Percentiles rank a stretch among this genome's conserved stretches.
phyloP scores from a whole-genome alignment of 176 grass and related monocot genomes.

The Oryza officinalis region DNA sequence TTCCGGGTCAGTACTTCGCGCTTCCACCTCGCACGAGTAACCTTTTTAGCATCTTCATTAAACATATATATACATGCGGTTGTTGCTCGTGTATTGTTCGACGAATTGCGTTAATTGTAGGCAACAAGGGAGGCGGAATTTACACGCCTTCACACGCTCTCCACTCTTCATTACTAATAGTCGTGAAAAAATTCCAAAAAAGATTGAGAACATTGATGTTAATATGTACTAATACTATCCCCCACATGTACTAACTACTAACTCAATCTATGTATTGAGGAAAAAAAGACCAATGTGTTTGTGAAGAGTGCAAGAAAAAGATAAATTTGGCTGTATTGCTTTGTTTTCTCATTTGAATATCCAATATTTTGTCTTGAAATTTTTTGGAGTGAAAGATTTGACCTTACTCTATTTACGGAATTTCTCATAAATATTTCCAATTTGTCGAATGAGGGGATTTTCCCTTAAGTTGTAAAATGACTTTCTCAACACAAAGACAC shows the following conservation, averaged over 20 bases:
- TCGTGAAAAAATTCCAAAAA: background rate
- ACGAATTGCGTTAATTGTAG: conserved; percentile 16
- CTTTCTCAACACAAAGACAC: background rate
- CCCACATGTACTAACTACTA: background rate
- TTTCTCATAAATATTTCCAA: background rate
- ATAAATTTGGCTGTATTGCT: background rate
- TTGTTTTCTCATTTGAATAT: background rate
- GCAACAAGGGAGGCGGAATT: background rate
- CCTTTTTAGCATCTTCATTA: conserved; percentile 10
- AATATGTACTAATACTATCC: background rate
- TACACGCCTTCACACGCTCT: background rate
- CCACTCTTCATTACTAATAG: background rate
- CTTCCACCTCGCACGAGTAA: background rate
- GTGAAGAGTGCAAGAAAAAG: background rate
- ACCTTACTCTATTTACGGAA: background rate
- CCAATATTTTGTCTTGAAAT: background rate
- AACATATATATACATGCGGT: background rate
- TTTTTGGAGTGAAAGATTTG: background rate
- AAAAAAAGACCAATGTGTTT: background rate
- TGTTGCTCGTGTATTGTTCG: conserved; percentile 26
- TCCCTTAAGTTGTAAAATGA: background rate
- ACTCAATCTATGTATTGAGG: background rate
- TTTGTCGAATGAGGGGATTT: background rate
- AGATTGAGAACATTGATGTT: background rate
- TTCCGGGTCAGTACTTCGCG: conserved; percentile 61